Percentiles rank a stretch among this genome's conserved stretches.
Evolutionary conservation across 2,329 filamentous ascomycete species (phyloP).

Genomic region (Colletotrichum chlorophyti): DNA sequence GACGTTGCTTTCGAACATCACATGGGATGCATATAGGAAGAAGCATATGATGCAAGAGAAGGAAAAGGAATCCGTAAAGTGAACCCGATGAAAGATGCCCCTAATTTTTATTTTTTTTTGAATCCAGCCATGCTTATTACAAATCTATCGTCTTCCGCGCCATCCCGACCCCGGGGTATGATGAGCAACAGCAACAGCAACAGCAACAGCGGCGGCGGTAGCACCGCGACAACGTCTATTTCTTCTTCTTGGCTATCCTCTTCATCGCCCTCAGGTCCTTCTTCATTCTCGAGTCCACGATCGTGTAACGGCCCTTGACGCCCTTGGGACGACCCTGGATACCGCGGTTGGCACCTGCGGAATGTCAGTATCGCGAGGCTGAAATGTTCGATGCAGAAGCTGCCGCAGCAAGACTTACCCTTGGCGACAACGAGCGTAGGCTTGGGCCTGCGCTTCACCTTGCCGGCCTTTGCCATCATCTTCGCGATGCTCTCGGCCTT

Average conservation of each 20-base stretch:
- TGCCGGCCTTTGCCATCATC: slow-evolving; percentile 80
- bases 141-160: slow-evolving; percentile 7
- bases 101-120: too few relatives aligned
- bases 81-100: too few relatives aligned
- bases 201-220: too few relatives aligned
- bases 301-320: slow-evolving; percentile 96
- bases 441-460: slow-evolving; percentile 84
- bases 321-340: slow-evolving; percentile 87
- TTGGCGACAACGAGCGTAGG: slow-evolving; percentile 89
- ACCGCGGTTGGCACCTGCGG: slow-evolving; percentile 69
- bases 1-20: too few relatives aligned
- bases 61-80: background rate
- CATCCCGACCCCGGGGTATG: slow-evolving; percentile 18
- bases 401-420: slow-evolving; percentile 51
- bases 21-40: too few relatives aligned
- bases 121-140: slow-evolving; percentile 3
- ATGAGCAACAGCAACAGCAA: background rate
- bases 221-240: slow-evolving; percentile 45
- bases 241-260: slow-evolving; percentile 75
- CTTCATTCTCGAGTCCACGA: slow-evolving; percentile 94
- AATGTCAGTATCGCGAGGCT: slow-evolving; percentile 1
- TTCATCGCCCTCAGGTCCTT: slow-evolving; percentile 93
- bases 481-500: slow-evolving; percentile 86
- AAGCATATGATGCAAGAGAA: too few relatives aligned
- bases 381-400: background rate